Conservation (phyloP, 2,329 filamentous ascomycete genomes). For the Colletotrichum eremochloae region DNA sequence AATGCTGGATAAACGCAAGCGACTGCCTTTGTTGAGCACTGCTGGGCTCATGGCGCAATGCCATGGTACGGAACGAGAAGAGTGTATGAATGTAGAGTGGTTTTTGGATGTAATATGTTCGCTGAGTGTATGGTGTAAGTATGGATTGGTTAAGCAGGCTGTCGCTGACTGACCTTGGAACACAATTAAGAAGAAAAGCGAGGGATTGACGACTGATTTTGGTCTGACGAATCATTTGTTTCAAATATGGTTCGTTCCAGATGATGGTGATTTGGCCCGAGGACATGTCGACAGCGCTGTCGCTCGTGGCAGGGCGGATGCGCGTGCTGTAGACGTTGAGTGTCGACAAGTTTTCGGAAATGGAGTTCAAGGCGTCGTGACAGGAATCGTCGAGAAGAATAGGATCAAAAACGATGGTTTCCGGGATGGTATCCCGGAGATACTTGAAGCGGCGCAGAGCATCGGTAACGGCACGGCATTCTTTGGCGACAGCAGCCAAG, state of each 20-base stretch:
- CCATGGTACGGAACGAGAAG: slow-evolving; percentile 34
- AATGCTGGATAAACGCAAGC: slow-evolving; percentile 34
- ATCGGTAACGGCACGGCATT: slow-evolving; percentile 40
- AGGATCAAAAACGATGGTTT: slow-evolving; percentile 23
- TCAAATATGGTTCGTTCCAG: slow-evolving; percentile 42
- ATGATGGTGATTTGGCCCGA: slow-evolving; percentile 41
- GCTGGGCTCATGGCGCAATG: slow-evolving; percentile 40
- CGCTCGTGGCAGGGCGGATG: slow-evolving; percentile 28
- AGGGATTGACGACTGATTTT: slow-evolving; percentile 36
- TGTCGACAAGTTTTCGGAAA: slow-evolving; percentile 25
- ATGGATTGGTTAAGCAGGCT: neutral
- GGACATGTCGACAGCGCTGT: slow-evolving; percentile 35
- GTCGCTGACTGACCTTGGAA: slow-evolving; percentile 28
- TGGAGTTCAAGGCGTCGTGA: slow-evolving; percentile 30
- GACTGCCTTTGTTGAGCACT: slow-evolving; percentile 40
- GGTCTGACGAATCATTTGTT: slow-evolving; percentile 29
- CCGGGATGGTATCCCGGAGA: slow-evolving; percentile 27
- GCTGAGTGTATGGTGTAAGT: slow-evolving; percentile 15
- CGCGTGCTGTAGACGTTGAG: slow-evolving; percentile 34
- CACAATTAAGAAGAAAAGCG: slow-evolving; percentile 40
- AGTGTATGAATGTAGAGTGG: slow-evolving; percentile 39
- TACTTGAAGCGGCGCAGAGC: slow-evolving; percentile 36
- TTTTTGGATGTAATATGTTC: slow-evolving; percentile 40
- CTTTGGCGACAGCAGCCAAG: slow-evolving; percentile 41
- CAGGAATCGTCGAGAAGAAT: slow-evolving; percentile 36